Evolutionary conservation across 805 yeast species (phyloP).

Genomic region (Candida silvatica): DNA sequence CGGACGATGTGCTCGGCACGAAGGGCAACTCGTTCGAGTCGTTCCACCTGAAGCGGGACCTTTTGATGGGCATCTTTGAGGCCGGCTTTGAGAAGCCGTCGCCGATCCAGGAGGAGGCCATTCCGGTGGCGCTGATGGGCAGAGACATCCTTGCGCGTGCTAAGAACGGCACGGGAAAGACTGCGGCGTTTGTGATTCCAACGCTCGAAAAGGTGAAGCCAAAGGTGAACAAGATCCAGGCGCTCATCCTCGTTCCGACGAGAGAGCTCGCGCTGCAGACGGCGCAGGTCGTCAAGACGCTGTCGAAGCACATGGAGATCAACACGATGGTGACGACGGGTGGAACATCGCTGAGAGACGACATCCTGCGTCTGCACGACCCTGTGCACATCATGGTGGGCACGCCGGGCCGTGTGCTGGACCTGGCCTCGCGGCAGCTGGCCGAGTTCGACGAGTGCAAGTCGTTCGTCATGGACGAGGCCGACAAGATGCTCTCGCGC

Average conservation of each 20-base stretch:
- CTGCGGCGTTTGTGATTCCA: conserved; percentile 96
- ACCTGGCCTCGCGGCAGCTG: conserved; percentile 78
- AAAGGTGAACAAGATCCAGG: conserved; percentile 76
- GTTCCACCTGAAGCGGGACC: conserved; percentile 82
- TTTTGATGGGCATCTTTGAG: conserved; percentile 96
- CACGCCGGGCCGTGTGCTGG: conserved; percentile 96
- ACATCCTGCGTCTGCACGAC: conserved; percentile 84
- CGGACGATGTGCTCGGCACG: conserved; percentile 90
- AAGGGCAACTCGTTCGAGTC: conserved; percentile 91
- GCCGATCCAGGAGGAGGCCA: conserved; percentile 95
- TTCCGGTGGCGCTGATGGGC: conserved; percentile 92
- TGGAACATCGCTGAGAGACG: conserved; percentile 91
- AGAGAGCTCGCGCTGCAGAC: conserved; percentile 97
- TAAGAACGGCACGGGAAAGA: conserved; percentile 97
- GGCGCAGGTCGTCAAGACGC: conserved; percentile 91
- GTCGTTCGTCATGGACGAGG: conserved; percentile 95
- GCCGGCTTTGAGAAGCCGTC: conserved; percentile 98
- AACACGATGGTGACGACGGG: conserved; percentile 98
- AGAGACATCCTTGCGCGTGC: conserved; percentile 96
- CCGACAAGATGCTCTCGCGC: conserved; percentile 89
- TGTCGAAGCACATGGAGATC: conserved; percentile 87
- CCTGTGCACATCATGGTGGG: conserved; percentile 94
- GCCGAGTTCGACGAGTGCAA: conserved; percentile 85
- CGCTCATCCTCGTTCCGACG: conserved; percentile 90
- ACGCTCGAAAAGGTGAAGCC: conserved; percentile 85